These are phyloP conservation scores for Scutellaria baicalensis DNA, from an alignment of 257 asterid species.

Conservation along the genomic window DNA sequence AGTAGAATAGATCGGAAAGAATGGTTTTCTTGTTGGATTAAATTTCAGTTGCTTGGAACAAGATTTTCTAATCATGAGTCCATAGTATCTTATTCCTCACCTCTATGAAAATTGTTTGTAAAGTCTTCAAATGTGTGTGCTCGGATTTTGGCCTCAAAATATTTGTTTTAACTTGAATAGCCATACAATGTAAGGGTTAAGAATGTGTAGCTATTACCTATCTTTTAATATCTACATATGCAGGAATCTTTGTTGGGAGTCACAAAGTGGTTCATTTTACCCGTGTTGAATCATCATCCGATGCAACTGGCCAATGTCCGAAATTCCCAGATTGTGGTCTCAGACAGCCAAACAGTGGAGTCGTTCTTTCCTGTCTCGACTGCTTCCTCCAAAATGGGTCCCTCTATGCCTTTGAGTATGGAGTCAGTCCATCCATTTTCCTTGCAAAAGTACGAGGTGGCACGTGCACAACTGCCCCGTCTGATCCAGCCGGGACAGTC, in stretches of 20 bases:
- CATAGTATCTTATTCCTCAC: background rate
- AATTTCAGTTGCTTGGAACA: background rate
- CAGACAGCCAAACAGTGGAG: slow-evolving; percentile 68
- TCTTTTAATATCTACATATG: background rate
- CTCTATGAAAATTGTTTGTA: background rate
- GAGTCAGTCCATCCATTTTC: slow-evolving; percentile 61
- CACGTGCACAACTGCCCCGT: slow-evolving; percentile 80
- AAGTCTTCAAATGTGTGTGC: background rate
- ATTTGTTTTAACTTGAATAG: background rate
- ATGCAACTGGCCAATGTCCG: slow-evolving; percentile 39
- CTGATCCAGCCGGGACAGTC: slow-evolving; percentile 54
- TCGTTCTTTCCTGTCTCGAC: slow-evolving; percentile 73
- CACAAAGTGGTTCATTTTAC: slow-evolving; percentile 91
- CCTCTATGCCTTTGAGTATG: slow-evolving; percentile 68
- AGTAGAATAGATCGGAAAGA: background rate
- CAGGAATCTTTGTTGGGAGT: slow-evolving; percentile 88
- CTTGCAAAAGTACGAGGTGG: slow-evolving; percentile 88
- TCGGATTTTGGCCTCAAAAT: background rate
- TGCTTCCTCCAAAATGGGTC: slow-evolving; percentile 75
- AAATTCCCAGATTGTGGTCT: slow-evolving; percentile 85
- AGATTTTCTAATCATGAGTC: background rate
- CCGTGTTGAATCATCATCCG: slow-evolving; percentile 34
- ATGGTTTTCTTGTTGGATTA: background rate
- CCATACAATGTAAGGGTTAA: background rate
- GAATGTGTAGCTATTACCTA: background rate